Evolutionary conservation across 2,329 filamentous ascomycete genomes (phyloP), one percentile per base, ranked within the genome.

Genomic region (Talaromyces albobiverticillius): DNA sequence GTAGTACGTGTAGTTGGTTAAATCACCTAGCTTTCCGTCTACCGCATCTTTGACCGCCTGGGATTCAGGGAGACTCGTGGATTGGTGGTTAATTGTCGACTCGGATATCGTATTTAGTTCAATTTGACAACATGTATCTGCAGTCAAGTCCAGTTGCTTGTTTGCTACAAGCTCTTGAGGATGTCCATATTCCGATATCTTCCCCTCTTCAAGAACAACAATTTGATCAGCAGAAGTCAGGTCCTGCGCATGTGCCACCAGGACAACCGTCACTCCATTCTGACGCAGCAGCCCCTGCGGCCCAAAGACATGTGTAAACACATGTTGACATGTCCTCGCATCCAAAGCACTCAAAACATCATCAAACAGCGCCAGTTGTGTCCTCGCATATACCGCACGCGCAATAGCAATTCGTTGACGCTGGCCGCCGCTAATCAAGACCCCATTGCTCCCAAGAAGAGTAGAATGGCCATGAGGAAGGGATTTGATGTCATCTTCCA

Each of bases 311-410:
- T 51, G 23, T 22, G 11, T 31, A 31, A 46, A 46, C 10, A 57
- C 25, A 34, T 46, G 48, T 23, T 55, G 34, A 40, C 10, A 29
- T 5, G 48, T 92, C 7, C 81, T 77, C 14, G 85, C 82, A 62
- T 97, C 93, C 9, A 97, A 76, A 0, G 89, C 89, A 68, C 90
- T 94, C 0, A 90, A 96, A 0, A 89, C 83, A 67, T 97, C 94
- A 61, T 97, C 93, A 4, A 97, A 76, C 20, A 97, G 25, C 14
- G 50, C 36, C 14, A 55, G 22, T 42, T 86, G 8, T 97, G 76
- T 0, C 96, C 81, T 0, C 88, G 84, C 0, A 90, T 84, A 65
- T 96, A 82, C 47, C 90, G 91, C 89, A 59, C 92, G 80, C 1
- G 92, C 91, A 29, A 97, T 78, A 0, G 89, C 88, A 47, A 96